Conservation (phyloP, 2,329 filamentous ascomycete genomes). For the Aspergillus candidus region DNA sequence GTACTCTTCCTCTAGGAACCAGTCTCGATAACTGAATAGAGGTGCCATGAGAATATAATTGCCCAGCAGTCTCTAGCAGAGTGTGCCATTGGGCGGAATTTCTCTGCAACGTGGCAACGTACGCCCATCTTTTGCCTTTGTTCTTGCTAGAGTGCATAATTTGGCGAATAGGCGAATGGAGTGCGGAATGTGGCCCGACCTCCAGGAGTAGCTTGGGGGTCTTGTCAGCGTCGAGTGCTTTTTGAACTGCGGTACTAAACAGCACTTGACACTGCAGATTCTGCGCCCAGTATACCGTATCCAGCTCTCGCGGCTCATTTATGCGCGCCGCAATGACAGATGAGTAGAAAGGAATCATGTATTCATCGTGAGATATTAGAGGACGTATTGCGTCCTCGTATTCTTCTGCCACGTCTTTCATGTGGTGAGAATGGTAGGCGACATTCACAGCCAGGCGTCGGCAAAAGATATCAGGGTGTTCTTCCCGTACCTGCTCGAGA, state of each 20-base stretch:
- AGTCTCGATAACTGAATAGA: constrained; percentile 1
- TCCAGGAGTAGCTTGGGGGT: constrained; percentile 15
- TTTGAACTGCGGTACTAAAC: constrained; percentile 14
- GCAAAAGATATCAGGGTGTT: constrained; percentile 6
- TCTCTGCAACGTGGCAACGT: constrained; percentile 6
- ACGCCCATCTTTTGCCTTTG: background rate
- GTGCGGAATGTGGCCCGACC: constrained; percentile 22
- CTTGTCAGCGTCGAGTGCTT: background rate
- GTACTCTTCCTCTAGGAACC: background rate
- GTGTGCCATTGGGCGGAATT: background rate
- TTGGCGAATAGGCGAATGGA: constrained; percentile 18
- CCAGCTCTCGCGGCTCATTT: constrained; percentile 5
- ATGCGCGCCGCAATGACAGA: constrained; percentile 8
- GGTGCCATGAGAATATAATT: constrained; percentile 5
- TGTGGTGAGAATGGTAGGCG: constrained; percentile 19
- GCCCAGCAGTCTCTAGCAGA: constrained; percentile 9
- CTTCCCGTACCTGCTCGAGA: constrained; percentile 4
- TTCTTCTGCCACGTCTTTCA: constrained; percentile 8
- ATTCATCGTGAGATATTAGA: constrained; percentile 1
- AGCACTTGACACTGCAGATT: constrained; percentile 21
- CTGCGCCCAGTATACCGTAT: constrained; percentile 19
- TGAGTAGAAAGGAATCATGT: constrained; percentile 14
- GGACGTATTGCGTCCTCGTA: constrained; percentile 8
- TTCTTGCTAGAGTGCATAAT: constrained; percentile 5
- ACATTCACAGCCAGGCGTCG: constrained; percentile 9